A percentile compares a stretch with the other conserved stretches of the same genome.
Evolutionary conservation across 2,329 filamentous ascomycete species (phyloP).

Genomic region (Claviceps sp.): DNA sequence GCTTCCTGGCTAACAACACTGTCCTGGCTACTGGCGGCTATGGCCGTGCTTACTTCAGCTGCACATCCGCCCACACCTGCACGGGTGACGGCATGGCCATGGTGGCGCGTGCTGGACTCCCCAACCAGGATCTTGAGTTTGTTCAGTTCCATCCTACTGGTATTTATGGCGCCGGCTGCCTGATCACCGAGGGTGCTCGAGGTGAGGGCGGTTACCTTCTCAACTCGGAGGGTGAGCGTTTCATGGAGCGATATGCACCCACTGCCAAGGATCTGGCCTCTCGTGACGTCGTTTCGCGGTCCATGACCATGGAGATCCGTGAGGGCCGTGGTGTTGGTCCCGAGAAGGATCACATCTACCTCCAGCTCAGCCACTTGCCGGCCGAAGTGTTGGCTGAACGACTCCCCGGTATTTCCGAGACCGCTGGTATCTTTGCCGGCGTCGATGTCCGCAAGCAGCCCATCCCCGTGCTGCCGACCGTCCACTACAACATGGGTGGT

Average conservation of each 20-base stretch:
- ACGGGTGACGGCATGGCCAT: slow-evolving; percentile 99
- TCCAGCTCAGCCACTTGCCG: slow-evolving; percentile 91
- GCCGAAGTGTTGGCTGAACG: slow-evolving; percentile 87
- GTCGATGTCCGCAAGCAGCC: slow-evolving; percentile 96
- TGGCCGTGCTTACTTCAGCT: slow-evolving; percentile 95
- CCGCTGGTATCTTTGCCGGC: slow-evolving; percentile 90
- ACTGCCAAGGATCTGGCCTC: slow-evolving; percentile 96
- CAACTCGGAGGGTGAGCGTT: slow-evolving; percentile 95
- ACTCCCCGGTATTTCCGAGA: slow-evolving; percentile 97
- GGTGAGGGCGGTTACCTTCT: slow-evolving; percentile 96
- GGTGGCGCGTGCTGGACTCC: slow-evolving; percentile 93
- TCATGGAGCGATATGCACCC: slow-evolving; percentile 97
- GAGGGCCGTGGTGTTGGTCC: slow-evolving; percentile 93
- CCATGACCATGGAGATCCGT: slow-evolving; percentile 96
- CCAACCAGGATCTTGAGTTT: slow-evolving; percentile 98
- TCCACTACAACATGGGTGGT: slow-evolving; percentile 99
- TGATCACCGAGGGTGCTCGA: slow-evolving; percentile 96
- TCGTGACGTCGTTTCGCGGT: slow-evolving; percentile 91
- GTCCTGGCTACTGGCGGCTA: slow-evolving; percentile 95
- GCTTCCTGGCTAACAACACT: slow-evolving; percentile 93
- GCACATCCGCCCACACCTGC: slow-evolving; percentile 95
- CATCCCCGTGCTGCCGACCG: slow-evolving; percentile 89
- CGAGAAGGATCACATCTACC: slow-evolving; percentile 97
- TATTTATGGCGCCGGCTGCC: slow-evolving; percentile 94
- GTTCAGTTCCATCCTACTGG: slow-evolving; percentile 98